Evolutionary conservation across 2,329 filamentous ascomycete genomes (phyloP).

Genomic region (Bipolaris zeicola): DNA sequence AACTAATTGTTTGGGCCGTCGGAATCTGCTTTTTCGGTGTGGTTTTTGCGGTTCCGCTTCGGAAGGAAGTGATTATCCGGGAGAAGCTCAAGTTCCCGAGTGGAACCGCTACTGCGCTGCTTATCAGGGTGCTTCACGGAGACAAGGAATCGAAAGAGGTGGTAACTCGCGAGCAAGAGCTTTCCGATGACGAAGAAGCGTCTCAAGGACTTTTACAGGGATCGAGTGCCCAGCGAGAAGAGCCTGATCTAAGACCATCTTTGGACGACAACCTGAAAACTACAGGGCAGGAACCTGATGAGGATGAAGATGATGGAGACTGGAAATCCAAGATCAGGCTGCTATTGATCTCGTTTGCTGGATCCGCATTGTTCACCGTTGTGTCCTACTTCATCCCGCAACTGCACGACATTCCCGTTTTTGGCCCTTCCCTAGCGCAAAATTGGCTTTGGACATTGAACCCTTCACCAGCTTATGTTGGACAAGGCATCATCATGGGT

Average conservation of each 20-base stretch:
- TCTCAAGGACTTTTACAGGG: slow-evolving; percentile 43
- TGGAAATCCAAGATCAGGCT: slow-evolving; percentile 68
- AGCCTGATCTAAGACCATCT: slow-evolving; percentile 28
- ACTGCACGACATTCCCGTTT: slow-evolving; percentile 83
- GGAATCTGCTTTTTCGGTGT: slow-evolving; percentile 97
- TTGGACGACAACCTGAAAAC: slow-evolving; percentile 20
- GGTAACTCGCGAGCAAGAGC: slow-evolving; percentile 10
- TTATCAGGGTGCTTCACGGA: slow-evolving; percentile 90
- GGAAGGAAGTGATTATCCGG: slow-evolving; percentile 88
- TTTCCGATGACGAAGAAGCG: slow-evolving; percentile 35
- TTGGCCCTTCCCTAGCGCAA: slow-evolving; percentile 73
- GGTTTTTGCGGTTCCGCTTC: slow-evolving; percentile 89
- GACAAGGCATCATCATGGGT: slow-evolving; percentile 98
- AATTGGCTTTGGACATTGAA: slow-evolving; percentile 96
- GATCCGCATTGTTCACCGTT: slow-evolving; percentile 70
- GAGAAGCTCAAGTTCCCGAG: slow-evolving; percentile 94
- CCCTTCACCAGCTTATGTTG: slow-evolving; percentile 94
- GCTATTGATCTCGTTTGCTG: slow-evolving; percentile 63
- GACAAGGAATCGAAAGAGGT: slow-evolving; percentile 34
- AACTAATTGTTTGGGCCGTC: slow-evolving; percentile 86
- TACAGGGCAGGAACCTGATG: slow-evolving; percentile 34
- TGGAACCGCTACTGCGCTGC: slow-evolving; percentile 90
- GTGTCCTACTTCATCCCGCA: slow-evolving; percentile 88
- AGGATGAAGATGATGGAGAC: slow-evolving; percentile 50
- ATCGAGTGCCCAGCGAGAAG: slow-evolving; percentile 24